Base-by-base conservation (phyloP, 768 basidiomycete genomes). In the Boletus rex-veris region DNA sequence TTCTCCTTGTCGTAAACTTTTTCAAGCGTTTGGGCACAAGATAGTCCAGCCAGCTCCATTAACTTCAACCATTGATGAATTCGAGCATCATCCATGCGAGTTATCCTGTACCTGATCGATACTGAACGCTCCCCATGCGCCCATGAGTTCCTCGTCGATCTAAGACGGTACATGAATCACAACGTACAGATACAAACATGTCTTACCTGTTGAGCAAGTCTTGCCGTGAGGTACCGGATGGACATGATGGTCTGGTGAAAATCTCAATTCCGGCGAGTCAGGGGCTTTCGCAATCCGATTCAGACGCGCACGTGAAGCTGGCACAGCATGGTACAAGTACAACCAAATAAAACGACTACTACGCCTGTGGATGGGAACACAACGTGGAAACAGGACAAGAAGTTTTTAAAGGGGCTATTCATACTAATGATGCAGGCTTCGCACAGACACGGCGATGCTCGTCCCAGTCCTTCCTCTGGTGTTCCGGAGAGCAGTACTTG, bases 121-220 rank as follows among this genome's bases (percentile, higher is more conserved):
- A 67, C 92, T 95, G 77, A 96, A 98, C 5, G 93, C 93, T 1
- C 94, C 94, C n/a, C 77, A 74, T 3, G 80, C 55, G 58, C 79
- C 84, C 96, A 98, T 98, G 45, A 98, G 83, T 65, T 97, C 91
- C 64, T 91, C 88, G 64, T 98, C 96, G 48, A 98, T 95, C 90
- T 94, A 60, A n/a, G 11, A 38, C 18, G 19, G 19, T 4, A 3
- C 1, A 35, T 57, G 30, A 43, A 21, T 44, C 30, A 42, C 12
- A 12, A 16, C 15, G n/a, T 35, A n/a, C 14, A 24, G 14, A 10
- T 30, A 42, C 12, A 10, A 35, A 44, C 11, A 45, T 11, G 3
- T 21, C 24, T 24, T 55, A 85, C 90, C 74, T 90, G 87, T 68
- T 91, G 90, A 11, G 90, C 89, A 57, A 91, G 73, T 62, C 73